Conservation (phyloP, 1,284 basidiomycete species). For the Naganishia liquefaciens region DNA sequence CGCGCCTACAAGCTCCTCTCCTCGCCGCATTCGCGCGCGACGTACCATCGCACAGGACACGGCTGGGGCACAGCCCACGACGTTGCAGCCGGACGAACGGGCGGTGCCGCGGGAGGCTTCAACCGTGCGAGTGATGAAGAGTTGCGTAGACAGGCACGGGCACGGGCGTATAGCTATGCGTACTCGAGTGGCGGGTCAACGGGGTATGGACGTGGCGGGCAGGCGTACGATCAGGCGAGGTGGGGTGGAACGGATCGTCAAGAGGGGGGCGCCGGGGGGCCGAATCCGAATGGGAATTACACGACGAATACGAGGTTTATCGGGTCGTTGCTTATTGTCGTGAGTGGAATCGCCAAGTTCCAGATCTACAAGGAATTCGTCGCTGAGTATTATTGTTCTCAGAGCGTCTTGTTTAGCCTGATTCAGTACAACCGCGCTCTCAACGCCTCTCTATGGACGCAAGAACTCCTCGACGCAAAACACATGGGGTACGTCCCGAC, state of each 20-base stretch:
- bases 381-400: background rate
- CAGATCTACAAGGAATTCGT: background rate
- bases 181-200: constrained; percentile 13
- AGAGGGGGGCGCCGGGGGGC: constrained; percentile 20
- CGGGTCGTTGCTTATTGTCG: constrained; percentile 28
- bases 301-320: constrained; percentile 32
- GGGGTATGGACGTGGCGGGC: constrained; percentile 15
- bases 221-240: constrained; percentile 24
- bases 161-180: constrained; percentile 25
- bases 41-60: constrained; percentile 47
- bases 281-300: constrained; percentile 32
- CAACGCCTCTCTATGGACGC: constrained; percentile 36
- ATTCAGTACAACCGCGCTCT: constrained; percentile 33
- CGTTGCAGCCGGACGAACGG: constrained; percentile 11
- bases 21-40: constrained; percentile 37
- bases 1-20: constrained; percentile 51
- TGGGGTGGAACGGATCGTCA: constrained; percentile 30
- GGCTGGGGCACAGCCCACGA: constrained; percentile 43
- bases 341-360: constrained; percentile 13
- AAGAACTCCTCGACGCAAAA: constrained; percentile 41
- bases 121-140: constrained; percentile 26
- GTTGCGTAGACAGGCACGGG: constrained; percentile 17
- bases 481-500: constrained; percentile 46
- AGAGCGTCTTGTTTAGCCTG: constrained; percentile 31
- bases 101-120: constrained; percentile 9